Conservation (phyloP, 176 grass and related monocot genomes). For the Rhynchospora tenuis region DNA sequence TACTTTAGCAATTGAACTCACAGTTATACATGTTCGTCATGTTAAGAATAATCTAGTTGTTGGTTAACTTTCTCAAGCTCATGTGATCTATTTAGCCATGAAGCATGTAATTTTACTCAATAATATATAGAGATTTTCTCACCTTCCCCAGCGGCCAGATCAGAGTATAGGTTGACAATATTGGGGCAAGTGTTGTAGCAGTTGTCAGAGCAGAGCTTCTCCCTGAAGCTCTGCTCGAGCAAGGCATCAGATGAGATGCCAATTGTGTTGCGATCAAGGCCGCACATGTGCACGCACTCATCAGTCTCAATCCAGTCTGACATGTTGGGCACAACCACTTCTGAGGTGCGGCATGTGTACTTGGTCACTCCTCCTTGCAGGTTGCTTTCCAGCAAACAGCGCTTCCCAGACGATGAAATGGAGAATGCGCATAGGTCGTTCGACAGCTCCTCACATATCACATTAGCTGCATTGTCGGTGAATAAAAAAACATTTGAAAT, state of each 20-base stretch:
- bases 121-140: not conserved
- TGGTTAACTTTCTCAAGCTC: not conserved
- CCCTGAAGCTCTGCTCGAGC: constrained; percentile 13
- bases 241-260: constrained; percentile 32
- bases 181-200: constrained; percentile 37
- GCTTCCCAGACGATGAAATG: constrained; percentile 31
- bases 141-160: constrained; percentile 50
- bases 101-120: not conserved
- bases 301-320: constrained; percentile 43
- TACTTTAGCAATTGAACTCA: not conserved
- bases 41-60: too few relatives aligned
- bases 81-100: not conserved
- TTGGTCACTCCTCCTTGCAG: not conserved
- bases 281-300: constrained; percentile 32
- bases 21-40: not conserved
- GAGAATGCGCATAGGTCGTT: constrained; percentile 47
- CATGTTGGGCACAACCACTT: constrained; percentile 14
- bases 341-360: constrained; percentile 39
- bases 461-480: not conserved
- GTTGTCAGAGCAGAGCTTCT: constrained; percentile 37
- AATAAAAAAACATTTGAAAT: not conserved
- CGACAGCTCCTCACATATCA: constrained; percentile 49
- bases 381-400: constrained; percentile 50
- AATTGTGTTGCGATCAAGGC: constrained; percentile 31
- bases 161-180: constrained; percentile 49